phyloP scores from a whole-genome alignment of 306 rosid species.

The Cicer chorassanicum region DNA sequence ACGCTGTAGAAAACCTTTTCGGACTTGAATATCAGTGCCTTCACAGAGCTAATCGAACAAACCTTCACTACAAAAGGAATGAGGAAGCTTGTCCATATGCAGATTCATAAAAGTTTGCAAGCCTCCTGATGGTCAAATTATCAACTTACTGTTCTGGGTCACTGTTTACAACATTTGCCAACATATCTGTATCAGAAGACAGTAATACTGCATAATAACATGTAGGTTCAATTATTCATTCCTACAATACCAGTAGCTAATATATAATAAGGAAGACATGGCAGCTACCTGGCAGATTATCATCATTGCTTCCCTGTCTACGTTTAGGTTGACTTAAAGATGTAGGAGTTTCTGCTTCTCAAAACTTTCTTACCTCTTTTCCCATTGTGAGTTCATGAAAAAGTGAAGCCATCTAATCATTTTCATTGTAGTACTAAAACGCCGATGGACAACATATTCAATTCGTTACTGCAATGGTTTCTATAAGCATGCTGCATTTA shows the following conservation, averaged over 20 bases:
- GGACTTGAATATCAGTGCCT: slow-evolving; percentile 28
- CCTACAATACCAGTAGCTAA: not conserved
- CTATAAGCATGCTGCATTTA: slow-evolving; percentile 34
- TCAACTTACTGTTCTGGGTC: not conserved
- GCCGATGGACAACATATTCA: not conserved
- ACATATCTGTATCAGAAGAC: not conserved
- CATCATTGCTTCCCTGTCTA: slow-evolving; percentile 1
- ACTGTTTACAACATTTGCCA: slow-evolving; percentile 25
- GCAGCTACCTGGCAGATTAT: slow-evolving; percentile 15
- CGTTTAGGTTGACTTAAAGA: slow-evolving; percentile 10
- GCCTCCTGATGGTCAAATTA: slow-evolving; percentile 16
- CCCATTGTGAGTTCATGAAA: slow-evolving; percentile 21
- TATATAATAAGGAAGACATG: slow-evolving; percentile 25
- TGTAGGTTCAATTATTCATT: not conserved
- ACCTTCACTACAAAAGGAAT: slow-evolving; percentile 21
- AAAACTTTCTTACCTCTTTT: slow-evolving; percentile 12
- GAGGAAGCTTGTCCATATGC: slow-evolving; percentile 1
- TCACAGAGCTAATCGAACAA: slow-evolving; percentile 21
- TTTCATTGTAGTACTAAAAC: slow-evolving; percentile 10
- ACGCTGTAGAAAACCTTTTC: slow-evolving; percentile 17
- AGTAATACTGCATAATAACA: slow-evolving; percentile 7
- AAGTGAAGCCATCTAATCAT: slow-evolving; percentile 10
- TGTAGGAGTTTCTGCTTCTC: slow-evolving; percentile 2
- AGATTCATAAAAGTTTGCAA: slow-evolving; percentile 19
- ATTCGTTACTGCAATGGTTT: slow-evolving; percentile 29